Evolutionary conservation across 192 early-diverging fungal species (phyloP).

Genomic region (Coemansia sp.): DNA sequence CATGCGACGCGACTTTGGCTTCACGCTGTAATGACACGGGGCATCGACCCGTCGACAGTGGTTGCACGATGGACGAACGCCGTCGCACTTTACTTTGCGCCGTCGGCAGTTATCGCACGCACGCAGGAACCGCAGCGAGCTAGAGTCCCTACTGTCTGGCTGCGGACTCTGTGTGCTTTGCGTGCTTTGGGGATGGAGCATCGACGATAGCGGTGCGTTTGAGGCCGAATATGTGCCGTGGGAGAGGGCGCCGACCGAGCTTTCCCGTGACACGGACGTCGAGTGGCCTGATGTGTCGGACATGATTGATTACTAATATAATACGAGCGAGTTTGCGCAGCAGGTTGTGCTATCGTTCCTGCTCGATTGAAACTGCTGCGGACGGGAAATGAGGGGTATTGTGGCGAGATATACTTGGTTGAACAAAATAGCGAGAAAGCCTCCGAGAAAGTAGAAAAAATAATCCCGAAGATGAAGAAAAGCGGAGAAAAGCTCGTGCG

Average conservation of each 20-base stretch:
- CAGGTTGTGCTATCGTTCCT: background rate
- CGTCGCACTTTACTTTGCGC: constrained; percentile 55
- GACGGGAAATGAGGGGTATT: background rate
- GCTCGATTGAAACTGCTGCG: background rate
- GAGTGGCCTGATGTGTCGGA: constrained; percentile 8
- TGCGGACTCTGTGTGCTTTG: no score
- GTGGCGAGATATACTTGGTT: background rate
- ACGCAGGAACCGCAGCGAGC: constrained; percentile 24
- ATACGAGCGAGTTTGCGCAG: background rate
- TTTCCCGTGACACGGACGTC: constrained; percentile 26
- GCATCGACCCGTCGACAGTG: constrained; percentile 44
- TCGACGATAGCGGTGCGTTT: background rate
- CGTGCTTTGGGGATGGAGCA: background rate
- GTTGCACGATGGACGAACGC: constrained; percentile 42
- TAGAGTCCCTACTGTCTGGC: background rate
- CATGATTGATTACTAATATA: constrained; percentile 1
- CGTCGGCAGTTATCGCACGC: constrained; percentile 54
- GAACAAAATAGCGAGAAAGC: background rate
- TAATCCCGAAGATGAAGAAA: constrained; percentile 7
- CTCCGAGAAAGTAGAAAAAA: constrained; percentile 1
- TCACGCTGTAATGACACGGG: constrained; percentile 54
- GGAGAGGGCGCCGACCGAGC: constrained; percentile 15
- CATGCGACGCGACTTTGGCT: constrained; percentile 52
- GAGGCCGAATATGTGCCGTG: background rate
- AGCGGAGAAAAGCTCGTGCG: constrained; percentile 10